Percentiles rank a stretch among this genome's conserved stretches.
phyloP scores from a whole-genome alignment of 2,329 filamentous ascomycete genomes.

The Xenosphaeropsis pyriputrescens region DNA sequence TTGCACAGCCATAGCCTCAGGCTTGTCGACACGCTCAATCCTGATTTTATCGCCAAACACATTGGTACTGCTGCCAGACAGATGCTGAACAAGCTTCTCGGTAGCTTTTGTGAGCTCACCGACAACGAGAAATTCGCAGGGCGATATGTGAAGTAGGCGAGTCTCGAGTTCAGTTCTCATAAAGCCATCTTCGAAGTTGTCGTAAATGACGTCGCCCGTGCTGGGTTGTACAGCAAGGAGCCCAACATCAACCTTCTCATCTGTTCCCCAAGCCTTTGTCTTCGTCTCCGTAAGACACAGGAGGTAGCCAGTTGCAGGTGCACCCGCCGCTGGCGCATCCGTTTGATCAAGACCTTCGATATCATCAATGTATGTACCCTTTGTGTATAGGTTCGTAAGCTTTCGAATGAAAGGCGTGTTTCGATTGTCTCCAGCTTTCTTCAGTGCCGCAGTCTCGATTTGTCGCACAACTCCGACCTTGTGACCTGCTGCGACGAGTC shows the following conservation, averaged over 20 bases:
- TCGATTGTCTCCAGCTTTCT: constrained; percentile 87
- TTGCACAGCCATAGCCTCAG: constrained; percentile 71
- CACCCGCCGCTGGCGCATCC: constrained; percentile 40
- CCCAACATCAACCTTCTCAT: constrained; percentile 87
- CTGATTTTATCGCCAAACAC: constrained; percentile 85
- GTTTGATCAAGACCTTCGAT: constrained; percentile 58
- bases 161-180: constrained; percentile 97
- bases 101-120: constrained; percentile 82
- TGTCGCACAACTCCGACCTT: constrained; percentile 95
- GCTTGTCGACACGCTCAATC: constrained; percentile 63
- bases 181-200: constrained; percentile 92
- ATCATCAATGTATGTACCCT: constrained; percentile 95
- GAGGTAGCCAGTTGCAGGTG: constrained; percentile 65
- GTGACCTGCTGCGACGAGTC: constrained; percentile 80
- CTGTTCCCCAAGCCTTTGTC: constrained; percentile 66
- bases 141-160: constrained; percentile 83
- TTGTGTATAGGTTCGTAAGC: constrained; percentile 93
- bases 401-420: constrained; percentile 87
- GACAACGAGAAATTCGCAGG: constrained; percentile 88
- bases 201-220: constrained; percentile 91
- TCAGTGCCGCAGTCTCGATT: constrained; percentile 86
- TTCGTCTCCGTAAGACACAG: constrained; percentile 82
- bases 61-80: constrained; percentile 80
- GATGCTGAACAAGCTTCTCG: constrained; percentile 79
- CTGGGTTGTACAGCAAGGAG: constrained; percentile 89